A percentile compares a stretch with the other conserved stretches of the same genome.
Conservation (phyloP, 1,284 basidiomycete species). For the Malassezia dermatis region DNA sequence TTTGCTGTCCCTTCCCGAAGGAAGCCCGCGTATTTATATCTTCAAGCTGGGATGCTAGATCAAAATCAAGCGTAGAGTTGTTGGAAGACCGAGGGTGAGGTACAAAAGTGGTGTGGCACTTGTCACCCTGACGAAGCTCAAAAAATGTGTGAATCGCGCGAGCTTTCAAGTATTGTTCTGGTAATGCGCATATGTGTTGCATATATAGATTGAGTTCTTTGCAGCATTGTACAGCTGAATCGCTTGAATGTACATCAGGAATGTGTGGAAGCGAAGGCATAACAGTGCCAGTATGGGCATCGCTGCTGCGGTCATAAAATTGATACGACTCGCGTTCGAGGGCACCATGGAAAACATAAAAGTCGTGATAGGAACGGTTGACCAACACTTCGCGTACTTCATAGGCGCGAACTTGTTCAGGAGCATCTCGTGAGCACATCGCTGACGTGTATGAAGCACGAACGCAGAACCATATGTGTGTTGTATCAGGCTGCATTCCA, state of each 20-base stretch:
- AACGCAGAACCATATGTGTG: conserved; percentile 94
- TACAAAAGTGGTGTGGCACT: conserved; percentile 21
- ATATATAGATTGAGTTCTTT: conserved; percentile 83
- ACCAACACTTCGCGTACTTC: conserved; percentile 65
- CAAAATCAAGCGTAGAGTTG: conserved; percentile 5
- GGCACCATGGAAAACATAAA: conserved; percentile 90
- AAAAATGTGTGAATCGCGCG: conserved; percentile 74
- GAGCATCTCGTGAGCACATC: conserved; percentile 19
- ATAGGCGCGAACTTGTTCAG: neutral
- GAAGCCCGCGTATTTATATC: conserved; percentile 14
- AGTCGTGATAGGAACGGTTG: conserved; percentile 93
- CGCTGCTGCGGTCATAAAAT: conserved; percentile 70
- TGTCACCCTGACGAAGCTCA: conserved; percentile 73
- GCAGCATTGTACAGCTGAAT: conserved; percentile 68
- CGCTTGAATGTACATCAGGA: conserved; percentile 53
- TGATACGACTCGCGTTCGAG: conserved; percentile 52
- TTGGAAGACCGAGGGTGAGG: conserved; percentile 4
- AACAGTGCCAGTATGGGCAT: conserved; percentile 81
- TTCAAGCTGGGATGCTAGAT: conserved; percentile 1
- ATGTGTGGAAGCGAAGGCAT: conserved; percentile 49
- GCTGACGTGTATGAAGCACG: conserved; percentile 61
- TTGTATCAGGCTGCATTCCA: conserved; percentile 89
- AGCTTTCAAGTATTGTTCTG: conserved; percentile 73
- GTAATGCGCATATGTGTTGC: conserved; percentile 60
- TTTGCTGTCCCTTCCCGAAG: conserved; percentile 6